Conservation (phyloP, 2,329 filamentous ascomycete genomes). For the Clonostachys sp. region DNA sequence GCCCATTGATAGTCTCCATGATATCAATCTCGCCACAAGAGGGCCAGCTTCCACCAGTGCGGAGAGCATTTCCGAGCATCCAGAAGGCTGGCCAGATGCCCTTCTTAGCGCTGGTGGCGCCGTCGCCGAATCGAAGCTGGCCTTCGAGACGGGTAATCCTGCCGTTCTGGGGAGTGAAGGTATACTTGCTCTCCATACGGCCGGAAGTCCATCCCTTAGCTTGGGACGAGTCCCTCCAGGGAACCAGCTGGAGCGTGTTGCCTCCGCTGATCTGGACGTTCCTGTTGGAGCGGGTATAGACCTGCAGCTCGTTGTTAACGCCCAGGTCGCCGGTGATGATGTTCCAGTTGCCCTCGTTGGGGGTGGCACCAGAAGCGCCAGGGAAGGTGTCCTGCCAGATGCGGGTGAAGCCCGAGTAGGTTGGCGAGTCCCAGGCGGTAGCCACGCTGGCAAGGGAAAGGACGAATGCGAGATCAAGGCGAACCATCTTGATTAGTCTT, state of each 20-base stretch:
- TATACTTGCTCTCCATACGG: conserved; percentile 44
- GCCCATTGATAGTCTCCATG: conserved; percentile 50
- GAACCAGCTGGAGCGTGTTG: conserved; percentile 45
- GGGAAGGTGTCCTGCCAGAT: conserved; percentile 39
- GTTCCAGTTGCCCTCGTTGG: conserved; percentile 33
- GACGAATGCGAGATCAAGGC: conserved; percentile 11
- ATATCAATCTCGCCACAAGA: conserved; percentile 52
- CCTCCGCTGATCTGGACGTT: conserved; percentile 48
- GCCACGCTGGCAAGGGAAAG: conserved; percentile 21
- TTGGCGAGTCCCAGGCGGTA: conserved; percentile 28
- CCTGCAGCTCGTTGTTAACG: conserved; percentile 47
- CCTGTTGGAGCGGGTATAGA: conserved; percentile 35
- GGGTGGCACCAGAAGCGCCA: conserved; percentile 24
- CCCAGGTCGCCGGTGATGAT: conserved; percentile 30
- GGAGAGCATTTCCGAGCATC: conserved; percentile 46
- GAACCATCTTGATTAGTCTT: too few relatives aligned
- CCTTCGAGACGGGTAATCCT: conserved; percentile 41
- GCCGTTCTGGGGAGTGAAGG: conserved; percentile 39
- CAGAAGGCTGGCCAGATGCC: conserved; percentile 58
- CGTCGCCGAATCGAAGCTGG: conserved; percentile 39
- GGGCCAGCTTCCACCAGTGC: conserved; percentile 45
- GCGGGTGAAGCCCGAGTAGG: conserved; percentile 28
- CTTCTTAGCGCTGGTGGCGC: conserved; percentile 34
- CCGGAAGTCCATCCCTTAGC: conserved; percentile 45
- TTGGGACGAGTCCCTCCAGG: conserved; percentile 28